Evolutionary conservation across 441 rosid species (phyloP).

Genomic region (Pelargonium citronellum): DNA sequence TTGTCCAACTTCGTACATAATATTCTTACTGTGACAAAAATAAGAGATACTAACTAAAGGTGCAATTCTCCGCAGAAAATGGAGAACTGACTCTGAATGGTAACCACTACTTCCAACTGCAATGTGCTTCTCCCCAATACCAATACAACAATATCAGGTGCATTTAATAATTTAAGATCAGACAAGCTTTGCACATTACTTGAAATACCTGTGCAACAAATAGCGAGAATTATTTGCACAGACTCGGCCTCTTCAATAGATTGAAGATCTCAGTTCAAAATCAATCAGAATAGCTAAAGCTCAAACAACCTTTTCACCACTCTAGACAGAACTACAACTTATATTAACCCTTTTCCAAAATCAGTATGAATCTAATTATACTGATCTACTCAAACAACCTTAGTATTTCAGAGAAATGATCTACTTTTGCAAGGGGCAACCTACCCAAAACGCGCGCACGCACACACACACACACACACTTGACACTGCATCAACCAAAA

Average conservation of each 20-base stretch:
- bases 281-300: background rate
- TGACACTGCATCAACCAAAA: background rate
- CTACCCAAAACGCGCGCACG: background rate
- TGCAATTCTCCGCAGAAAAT: background rate
- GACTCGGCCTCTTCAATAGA: background rate
- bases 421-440: background rate
- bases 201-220: background rate
- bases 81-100: background rate
- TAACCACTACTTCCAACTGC: background rate
- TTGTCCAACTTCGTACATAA: background rate
- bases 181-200: background rate
- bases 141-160: background rate
- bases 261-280: background rate
- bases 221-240: background rate
- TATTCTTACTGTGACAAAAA: background rate
- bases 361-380: background rate
- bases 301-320: background rate
- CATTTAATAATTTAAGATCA: background rate
- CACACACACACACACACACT: background rate
- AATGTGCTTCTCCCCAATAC: background rate
- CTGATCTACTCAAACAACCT: too few species aligned
- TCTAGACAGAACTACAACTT: background rate
- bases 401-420: too few species aligned
- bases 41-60: background rate
- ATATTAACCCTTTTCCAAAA: background rate